These are phyloP conservation scores for Sesbania bispinosa DNA, from an alignment of 306 rosid species.

Conservation along the genomic window DNA sequence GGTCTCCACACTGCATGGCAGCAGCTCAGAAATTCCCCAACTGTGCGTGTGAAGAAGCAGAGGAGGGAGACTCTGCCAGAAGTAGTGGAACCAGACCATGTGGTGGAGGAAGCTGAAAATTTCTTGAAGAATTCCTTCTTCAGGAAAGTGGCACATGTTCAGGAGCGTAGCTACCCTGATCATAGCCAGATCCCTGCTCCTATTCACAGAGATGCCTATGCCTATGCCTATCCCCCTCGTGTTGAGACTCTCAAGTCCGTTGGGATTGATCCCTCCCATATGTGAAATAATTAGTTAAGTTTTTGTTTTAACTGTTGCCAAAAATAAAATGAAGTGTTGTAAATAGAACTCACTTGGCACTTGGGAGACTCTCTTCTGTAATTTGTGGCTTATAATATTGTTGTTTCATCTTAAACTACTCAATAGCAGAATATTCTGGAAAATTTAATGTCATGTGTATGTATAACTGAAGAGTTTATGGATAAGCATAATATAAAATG, in stretches of 20 bases:
- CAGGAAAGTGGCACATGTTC: slow-evolving; percentile 76
- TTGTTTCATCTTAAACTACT: not conserved
- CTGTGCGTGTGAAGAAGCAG: slow-evolving; percentile 60
- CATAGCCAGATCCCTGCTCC: slow-evolving; percentile 32
- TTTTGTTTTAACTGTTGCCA: not conserved
- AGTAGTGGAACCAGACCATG: slow-evolving; percentile 82
- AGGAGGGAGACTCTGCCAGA: slow-evolving; percentile 80
- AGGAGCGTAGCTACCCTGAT: slow-evolving; percentile 36
- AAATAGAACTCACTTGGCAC: not conserved
- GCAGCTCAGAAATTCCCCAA: slow-evolving; percentile 54
- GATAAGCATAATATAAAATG: not conserved
- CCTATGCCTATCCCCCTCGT: slow-evolving; percentile 36
- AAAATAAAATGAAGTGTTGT: not conserved
- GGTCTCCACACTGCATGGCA: slow-evolving; percentile 78
- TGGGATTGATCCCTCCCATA: slow-evolving; percentile 50
- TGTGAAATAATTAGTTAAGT: too few species aligned
- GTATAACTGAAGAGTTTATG: too few species aligned
- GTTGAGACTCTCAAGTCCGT: slow-evolving; percentile 50
- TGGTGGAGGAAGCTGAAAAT: slow-evolving; percentile 45
- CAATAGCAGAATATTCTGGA: not conserved
- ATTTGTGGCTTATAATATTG: not conserved
- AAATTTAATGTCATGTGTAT: not conserved
- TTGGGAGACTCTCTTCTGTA: not conserved
- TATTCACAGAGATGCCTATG: slow-evolving; percentile 37
- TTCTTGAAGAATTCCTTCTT: slow-evolving; percentile 42